Percentiles rank a stretch among this genome's conserved stretches.
phyloP scores from a whole-genome alignment of 805 yeast species.

The Lachancea dasiensis region DNA sequence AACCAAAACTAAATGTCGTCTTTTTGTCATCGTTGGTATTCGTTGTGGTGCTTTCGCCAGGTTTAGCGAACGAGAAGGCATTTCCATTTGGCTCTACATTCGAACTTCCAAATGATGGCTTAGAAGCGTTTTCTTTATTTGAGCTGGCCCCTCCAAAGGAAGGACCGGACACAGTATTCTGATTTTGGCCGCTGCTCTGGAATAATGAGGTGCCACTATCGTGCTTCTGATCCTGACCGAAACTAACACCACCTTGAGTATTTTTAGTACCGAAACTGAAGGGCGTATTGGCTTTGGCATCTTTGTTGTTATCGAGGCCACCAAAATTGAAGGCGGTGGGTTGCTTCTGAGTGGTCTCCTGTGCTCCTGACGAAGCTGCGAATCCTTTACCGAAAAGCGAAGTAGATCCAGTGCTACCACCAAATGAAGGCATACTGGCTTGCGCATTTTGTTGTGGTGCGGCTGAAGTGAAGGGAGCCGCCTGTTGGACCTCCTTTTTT shows the following conservation, averaged over 20 bases:
- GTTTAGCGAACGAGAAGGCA: no score
- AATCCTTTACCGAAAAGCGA: conserved; percentile 15
- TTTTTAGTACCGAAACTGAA: background rate
- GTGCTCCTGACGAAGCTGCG: conserved; percentile 1
- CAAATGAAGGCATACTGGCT: conserved; percentile 2
- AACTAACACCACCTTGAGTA: no score
- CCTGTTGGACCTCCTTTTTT: conserved; percentile 1
- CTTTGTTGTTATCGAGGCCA: background rate
- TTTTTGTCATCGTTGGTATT: no score
- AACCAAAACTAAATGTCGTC: conserved; percentile 19
- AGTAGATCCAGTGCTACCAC: conserved; percentile 8
- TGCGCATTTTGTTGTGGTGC: background rate
- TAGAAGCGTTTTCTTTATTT: conserved; percentile 1
- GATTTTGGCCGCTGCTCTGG: no score
- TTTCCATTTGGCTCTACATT: no score
- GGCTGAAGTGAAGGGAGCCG: conserved; percentile 10
- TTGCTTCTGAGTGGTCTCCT: conserved; percentile 11
- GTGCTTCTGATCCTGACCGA: no score
- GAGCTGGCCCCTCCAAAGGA: background rate
- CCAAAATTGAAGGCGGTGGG: conserved; percentile 12
- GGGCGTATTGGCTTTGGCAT: background rate
- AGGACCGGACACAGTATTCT: background rate
- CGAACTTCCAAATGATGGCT: no score
- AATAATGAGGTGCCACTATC: no score
- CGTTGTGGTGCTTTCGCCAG: no score